These are phyloP conservation scores for Neonectria neomacrospora DNA, from an alignment of 2,329 filamentous ascomycete genomes.

Conservation along the genomic window DNA sequence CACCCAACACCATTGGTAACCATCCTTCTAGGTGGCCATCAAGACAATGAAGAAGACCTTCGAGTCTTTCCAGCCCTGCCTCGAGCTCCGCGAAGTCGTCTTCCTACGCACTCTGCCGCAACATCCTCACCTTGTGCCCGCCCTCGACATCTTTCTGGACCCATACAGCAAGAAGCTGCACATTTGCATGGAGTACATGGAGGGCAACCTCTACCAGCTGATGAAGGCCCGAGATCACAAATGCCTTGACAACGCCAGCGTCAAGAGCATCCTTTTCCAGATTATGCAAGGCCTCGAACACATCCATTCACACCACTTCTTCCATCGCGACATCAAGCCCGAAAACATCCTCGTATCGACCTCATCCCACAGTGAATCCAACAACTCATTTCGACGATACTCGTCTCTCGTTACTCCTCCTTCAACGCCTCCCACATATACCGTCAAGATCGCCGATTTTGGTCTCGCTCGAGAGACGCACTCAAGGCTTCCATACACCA, in stretches of 20 bases:
- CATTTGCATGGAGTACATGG: constrained; percentile 99
- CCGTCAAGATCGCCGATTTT: constrained; percentile 98
- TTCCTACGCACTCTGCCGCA: constrained; percentile 89
- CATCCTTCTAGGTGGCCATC: constrained; percentile 81
- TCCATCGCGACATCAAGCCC: constrained; percentile 98
- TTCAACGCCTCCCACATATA: constrained; percentile 91
- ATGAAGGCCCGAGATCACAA: constrained; percentile 99
- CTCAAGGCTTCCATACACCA: constrained; percentile 95
- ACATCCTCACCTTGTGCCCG: constrained; percentile 94
- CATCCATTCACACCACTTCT: constrained; percentile 96
- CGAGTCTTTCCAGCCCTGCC: constrained; percentile 87
- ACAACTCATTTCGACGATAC: constrained; percentile 90
- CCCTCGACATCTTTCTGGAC: constrained; percentile 97
- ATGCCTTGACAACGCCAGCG: constrained; percentile 85
- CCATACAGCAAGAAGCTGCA: constrained; percentile 96
- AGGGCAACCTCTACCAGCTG: constrained; percentile 96
- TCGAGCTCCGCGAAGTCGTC: constrained; percentile 96
- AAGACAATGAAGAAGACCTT: constrained; percentile 99
- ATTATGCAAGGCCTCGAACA: constrained; percentile 97
- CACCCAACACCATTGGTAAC: constrained; percentile 33
- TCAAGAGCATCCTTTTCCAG: constrained; percentile 98
- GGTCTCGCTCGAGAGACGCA: constrained; percentile 97
- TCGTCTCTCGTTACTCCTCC: constrained; percentile 93
- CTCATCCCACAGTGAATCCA: constrained; percentile 82
- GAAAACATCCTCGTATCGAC: constrained; percentile 98